These are phyloP conservation scores for Fusarium verticillioides DNA, from an alignment of 2,329 filamentous ascomycete species.

Conservation along the genomic window DNA sequence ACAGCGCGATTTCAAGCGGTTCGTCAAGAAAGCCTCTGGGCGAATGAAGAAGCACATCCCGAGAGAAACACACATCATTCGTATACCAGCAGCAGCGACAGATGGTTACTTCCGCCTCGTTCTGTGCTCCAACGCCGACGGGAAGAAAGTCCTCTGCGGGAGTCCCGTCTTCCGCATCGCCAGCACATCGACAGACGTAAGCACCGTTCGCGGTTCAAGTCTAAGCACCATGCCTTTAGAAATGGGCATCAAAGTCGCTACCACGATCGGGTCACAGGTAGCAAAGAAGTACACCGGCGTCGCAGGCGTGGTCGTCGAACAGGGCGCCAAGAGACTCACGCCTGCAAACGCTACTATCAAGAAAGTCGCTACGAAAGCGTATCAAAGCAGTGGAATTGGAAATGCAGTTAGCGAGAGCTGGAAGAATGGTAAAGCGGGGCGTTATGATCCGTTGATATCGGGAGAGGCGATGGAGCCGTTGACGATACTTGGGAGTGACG, in stretches of 20 bases:
- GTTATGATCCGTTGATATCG: slow-evolving; percentile 51
- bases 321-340: slow-evolving; percentile 51
- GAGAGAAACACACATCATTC: slow-evolving; percentile 71
- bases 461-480: slow-evolving; percentile 48
- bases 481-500: slow-evolving; percentile 58
- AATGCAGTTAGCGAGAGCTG: slow-evolving; percentile 48
- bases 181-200: slow-evolving; percentile 70
- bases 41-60: slow-evolving; percentile 60
- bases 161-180: slow-evolving; percentile 77
- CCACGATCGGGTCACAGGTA: slow-evolving; percentile 58
- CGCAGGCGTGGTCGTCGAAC: slow-evolving; percentile 54
- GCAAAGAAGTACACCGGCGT: slow-evolving; percentile 57
- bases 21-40: slow-evolving; percentile 65
- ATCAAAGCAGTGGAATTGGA: slow-evolving; percentile 45
- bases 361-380: slow-evolving; percentile 55
- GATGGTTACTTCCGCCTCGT: slow-evolving; percentile 78
- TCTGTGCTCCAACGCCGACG: slow-evolving; percentile 60
- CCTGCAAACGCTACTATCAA: slow-evolving; percentile 46
- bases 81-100: slow-evolving; percentile 69
- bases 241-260: slow-evolving; percentile 68
- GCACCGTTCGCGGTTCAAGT: slow-evolving; percentile 72
- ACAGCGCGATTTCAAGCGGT: slow-evolving; percentile 74
- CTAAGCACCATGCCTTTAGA: slow-evolving; percentile 73
- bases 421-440: slow-evolving; percentile 51
- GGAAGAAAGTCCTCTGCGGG: slow-evolving; percentile 68